Base-by-base conservation (phyloP, 805 yeast species). In the Yamadazyma scolyti region DNA sequence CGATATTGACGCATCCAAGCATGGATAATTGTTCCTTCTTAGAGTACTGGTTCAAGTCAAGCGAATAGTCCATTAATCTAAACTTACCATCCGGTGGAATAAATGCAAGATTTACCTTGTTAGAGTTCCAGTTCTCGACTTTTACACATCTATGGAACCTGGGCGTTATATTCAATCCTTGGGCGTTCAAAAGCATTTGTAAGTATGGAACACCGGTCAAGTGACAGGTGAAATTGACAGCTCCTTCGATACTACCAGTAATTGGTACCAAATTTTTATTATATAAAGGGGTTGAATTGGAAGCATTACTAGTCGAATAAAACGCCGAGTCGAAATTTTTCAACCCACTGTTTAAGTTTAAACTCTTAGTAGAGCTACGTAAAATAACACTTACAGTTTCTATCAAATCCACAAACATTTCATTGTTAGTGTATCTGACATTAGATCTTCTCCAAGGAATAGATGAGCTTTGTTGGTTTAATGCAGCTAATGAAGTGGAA, bases 81-180 rank as follows among this genome's bases (percentile, higher is more conserved):
- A 77, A 75, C 36, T 63, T 70, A 5, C 94, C 97, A 55, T 90
- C 96, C 0, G 97, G 95, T 4, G 97, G 98, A 12, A 83, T 69
- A 47, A 90, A 86, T 11, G 77, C 65, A 19, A 88, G 50, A 0
- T 58, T 41, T 1, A 77, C 78, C 1, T 72, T 71, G 4, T 47
- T 47, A 20, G 47, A 38, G 1, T 47, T 31, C 86, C 87, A 82
- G 12, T 58, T 56, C 8, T 64, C 68, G 1, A 69, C 42, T 27
- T 78, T 68, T 1, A 89, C 74, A 52, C 90, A 80, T 27, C 68
- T 71, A 52, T 90, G 96, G 42, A 86, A 75, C 9, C 77, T 61
- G 0, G 93, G 86, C 4, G 67, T 40, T 1, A 71, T 75, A 19
- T 34, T 11, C 35, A 69, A 67, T 2, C 73, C 72, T 4, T 63